Evolutionary conservation across 192 early-diverging fungal species (phyloP).

Genomic region (Entomortierella beljakovae): DNA sequence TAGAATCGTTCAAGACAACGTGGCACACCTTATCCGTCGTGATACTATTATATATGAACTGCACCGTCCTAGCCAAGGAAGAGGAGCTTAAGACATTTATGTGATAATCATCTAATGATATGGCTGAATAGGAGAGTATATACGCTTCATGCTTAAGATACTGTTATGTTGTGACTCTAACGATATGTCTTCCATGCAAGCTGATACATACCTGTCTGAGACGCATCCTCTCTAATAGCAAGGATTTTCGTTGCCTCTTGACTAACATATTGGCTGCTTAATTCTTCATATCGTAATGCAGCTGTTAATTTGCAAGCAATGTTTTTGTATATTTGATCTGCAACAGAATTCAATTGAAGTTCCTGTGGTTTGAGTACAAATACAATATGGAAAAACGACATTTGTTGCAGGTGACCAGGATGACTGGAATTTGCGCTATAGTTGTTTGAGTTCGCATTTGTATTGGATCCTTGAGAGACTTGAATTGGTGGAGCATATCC

Average conservation of each 20-base stretch:
- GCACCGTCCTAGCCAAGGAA: constrained; percentile 72
- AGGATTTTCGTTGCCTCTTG: constrained; percentile 81
- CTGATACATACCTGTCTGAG: constrained; percentile 49
- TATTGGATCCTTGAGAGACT: constrained; percentile 19
- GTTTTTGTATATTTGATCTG: constrained; percentile 77
- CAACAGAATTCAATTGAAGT: constrained; percentile 65
- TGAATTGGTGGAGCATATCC: constrained; percentile 31
- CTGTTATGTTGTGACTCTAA: too few species aligned
- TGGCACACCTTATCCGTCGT: constrained; percentile 62
- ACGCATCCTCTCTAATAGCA: constrained; percentile 71
- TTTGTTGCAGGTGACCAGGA: constrained; percentile 46
- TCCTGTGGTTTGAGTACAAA: constrained; percentile 72
- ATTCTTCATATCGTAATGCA: constrained; percentile 83
- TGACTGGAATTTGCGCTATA: constrained; percentile 23
- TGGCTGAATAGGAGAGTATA: constrained; percentile 7
- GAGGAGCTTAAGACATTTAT: constrained; percentile 64
- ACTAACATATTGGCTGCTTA: constrained; percentile 78
- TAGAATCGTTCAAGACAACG: constrained; percentile 80
- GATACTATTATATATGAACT: constrained; percentile 69
- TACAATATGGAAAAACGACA: constrained; percentile 85
- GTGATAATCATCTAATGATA: constrained; percentile 54
- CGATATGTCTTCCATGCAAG: too few species aligned
- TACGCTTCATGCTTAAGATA: too few species aligned
- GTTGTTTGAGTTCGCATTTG: constrained; percentile 25
- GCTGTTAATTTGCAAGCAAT: constrained; percentile 76